Evolutionary conservation across 2,329 filamentous ascomycete species (phyloP).

Genomic region (Aspergillus persii): DNA sequence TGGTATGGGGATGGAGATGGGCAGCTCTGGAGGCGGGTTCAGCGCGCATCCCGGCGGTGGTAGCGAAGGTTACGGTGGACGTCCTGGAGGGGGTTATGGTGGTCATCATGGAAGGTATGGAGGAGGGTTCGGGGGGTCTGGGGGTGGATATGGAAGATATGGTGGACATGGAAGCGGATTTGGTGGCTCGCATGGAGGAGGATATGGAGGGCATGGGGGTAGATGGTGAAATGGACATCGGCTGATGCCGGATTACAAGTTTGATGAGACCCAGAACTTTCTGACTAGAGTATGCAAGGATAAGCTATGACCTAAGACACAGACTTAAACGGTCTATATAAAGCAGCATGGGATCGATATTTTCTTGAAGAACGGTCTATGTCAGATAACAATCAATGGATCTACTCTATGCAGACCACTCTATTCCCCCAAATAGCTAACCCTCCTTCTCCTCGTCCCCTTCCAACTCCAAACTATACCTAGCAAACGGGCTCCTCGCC

Average conservation of each 20-base stretch:
- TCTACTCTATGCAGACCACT: background rate
- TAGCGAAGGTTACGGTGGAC: too few species aligned
- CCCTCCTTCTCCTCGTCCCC: background rate
- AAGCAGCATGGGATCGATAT: too few species aligned
- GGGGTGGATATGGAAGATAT: too few species aligned
- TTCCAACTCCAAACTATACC: constrained; percentile 26
- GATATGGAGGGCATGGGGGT: background rate
- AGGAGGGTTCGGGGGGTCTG: background rate
- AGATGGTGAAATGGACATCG: background rate
- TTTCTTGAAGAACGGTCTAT: too few species aligned
- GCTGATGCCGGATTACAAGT: background rate
- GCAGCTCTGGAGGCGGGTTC: background rate
- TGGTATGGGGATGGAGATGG: too few species aligned
- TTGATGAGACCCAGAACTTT: background rate
- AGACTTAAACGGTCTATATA: too few species aligned
- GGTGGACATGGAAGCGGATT: too few species aligned
- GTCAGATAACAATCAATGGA: background rate
- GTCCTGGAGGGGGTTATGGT: background rate
- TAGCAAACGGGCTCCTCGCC: constrained; percentile 37
- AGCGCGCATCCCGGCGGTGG: background rate
- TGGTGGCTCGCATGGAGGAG: background rate
- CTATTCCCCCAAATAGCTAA: background rate
- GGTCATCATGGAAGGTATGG: background rate
- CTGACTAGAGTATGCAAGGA: background rate
- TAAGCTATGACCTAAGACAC: too few species aligned